Base-by-base conservation (phyloP, 1,139 yeast genomes). In the Pichia norvegensis region DNA sequence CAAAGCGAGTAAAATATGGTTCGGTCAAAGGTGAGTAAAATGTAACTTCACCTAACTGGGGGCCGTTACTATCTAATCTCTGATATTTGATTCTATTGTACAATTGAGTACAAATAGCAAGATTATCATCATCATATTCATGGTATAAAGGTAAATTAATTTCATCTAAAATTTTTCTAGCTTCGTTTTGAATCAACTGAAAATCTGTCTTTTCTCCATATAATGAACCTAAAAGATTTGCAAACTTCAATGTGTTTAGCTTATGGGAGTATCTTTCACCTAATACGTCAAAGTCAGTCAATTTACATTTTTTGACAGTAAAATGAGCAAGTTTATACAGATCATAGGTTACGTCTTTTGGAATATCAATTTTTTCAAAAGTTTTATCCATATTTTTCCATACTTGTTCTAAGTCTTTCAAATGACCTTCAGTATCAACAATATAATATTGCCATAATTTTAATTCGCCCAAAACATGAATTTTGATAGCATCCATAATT, bases 401-500 rank as follows among this genome's bases (percentile, higher is more conserved):
- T 19, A 58, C 55, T 4, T 54, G 50, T 43, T 66, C 63, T 40
- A 76, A 56, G 5, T 61, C 58, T 0, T 53, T 52, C 36, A 74
- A 57, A 45, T 70, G 67, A 3, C 54, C 58, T 13, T 58, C 54
- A 39, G 75, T 78, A 61, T 86, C 74, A 40, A 88, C 72, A 11
- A 83, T 90, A 59, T 88, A 92, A 63, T 67, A 92, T 63, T 92
- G 88, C 98, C 98, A 92, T 45, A 92, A 71, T 50, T 80, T 73
- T 46, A 87, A 66, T 10, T 74, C 70, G 23, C 74, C 79, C 40
- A 87, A 58, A 1, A 88, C 96, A 54, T 85, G 80, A 9, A 69
- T 64, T 49, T 76, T 73, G 43, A 90, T 68, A 11, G 87, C 95
- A 21, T 75, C 79, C 68, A 84, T 75, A 35, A 90, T 66, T 33